These are phyloP conservation scores for Herpotrichia juniperi DNA, from an alignment of 2,329 filamentous ascomycete species.

Conservation along the genomic window DNA sequence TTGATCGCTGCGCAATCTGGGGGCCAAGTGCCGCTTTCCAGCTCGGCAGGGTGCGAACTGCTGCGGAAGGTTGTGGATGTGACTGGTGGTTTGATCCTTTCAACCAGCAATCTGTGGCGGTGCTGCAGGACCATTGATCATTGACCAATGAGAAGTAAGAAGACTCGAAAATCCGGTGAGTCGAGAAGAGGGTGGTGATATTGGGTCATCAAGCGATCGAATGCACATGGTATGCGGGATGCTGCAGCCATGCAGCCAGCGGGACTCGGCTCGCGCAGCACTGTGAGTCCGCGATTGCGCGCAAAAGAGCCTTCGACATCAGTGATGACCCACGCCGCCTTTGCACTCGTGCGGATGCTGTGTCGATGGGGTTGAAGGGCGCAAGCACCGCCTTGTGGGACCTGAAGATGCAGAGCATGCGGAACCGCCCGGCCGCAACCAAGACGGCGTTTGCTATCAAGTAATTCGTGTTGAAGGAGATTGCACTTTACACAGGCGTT, in stretches of 20 bases:
- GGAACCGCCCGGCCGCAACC: conserved; percentile 15
- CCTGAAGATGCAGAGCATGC: not conserved
- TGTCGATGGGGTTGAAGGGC: conserved; percentile 15
- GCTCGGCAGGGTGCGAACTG: conserved; percentile 34
- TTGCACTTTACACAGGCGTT: conserved; percentile 10
- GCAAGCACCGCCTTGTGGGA: not conserved
- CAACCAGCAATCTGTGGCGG: conserved; percentile 10
- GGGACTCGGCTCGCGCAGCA: conserved; percentile 18
- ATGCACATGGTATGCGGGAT: conserved; percentile 19
- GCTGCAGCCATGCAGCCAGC: conserved; percentile 23
- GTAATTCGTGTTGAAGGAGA: conserved; percentile 11
- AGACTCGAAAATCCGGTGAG: conserved; percentile 35
- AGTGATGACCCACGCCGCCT: not conserved
- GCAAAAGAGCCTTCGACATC: not conserved
- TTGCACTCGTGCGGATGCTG: conserved; percentile 10
- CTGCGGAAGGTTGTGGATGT: conserved; percentile 15
- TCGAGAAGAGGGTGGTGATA: conserved; percentile 30
- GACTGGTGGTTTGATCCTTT: conserved; percentile 2
- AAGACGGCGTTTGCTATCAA: conserved; percentile 8
- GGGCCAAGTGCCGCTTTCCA: conserved; percentile 21
- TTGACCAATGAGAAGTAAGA: no score
- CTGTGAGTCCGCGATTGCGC: conserved; percentile 25
- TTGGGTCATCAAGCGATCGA: conserved; percentile 26
- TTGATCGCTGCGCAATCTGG: not conserved
- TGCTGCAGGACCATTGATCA: conserved; percentile 24